Conservation (phyloP, 768 basidiomycete species). For the Mycena leptocephala region DNA sequence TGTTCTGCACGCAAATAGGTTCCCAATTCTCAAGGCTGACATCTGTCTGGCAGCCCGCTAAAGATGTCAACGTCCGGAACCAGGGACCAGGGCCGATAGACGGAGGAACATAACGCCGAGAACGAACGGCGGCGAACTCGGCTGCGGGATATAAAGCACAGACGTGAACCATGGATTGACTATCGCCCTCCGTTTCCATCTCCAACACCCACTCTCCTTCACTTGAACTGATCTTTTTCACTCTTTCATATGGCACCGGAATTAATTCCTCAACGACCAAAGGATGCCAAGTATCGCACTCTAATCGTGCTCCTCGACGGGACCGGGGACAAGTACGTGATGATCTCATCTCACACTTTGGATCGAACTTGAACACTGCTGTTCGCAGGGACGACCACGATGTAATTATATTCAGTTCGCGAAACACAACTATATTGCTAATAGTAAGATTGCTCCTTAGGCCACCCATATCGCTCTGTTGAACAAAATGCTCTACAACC, state of each 20-base stretch:
- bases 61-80: too few relatives aligned
- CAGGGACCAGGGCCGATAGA: too few relatives aligned
- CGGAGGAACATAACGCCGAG: not conserved
- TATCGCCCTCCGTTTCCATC: slow-evolving; percentile 8
- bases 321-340: slow-evolving; percentile 12
- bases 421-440: not conserved
- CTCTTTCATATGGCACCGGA: slow-evolving; percentile 9
- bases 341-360: not conserved
- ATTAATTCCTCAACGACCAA: slow-evolving; percentile 20
- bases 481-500: slow-evolving; percentile 15
- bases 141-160: slow-evolving; percentile 12
- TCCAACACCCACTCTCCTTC: slow-evolving; percentile 9
- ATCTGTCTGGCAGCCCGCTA: not conserved
- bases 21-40: slow-evolving; percentile 6
- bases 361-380: slow-evolving; percentile 1
- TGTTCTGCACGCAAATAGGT: not conserved
- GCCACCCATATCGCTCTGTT: slow-evolving; percentile 19
- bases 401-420: not conserved
- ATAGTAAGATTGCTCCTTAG: slow-evolving; percentile 11
- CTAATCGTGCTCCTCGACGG: slow-evolving; percentile 18
- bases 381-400: slow-evolving; percentile 16
- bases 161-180: slow-evolving; percentile 11
- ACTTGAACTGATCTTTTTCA: not conserved
- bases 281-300: slow-evolving; percentile 23
- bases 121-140: not conserved